Conservation (phyloP, 495 filamentous ascomycete species). For the Aspergillus wentii region DNA sequence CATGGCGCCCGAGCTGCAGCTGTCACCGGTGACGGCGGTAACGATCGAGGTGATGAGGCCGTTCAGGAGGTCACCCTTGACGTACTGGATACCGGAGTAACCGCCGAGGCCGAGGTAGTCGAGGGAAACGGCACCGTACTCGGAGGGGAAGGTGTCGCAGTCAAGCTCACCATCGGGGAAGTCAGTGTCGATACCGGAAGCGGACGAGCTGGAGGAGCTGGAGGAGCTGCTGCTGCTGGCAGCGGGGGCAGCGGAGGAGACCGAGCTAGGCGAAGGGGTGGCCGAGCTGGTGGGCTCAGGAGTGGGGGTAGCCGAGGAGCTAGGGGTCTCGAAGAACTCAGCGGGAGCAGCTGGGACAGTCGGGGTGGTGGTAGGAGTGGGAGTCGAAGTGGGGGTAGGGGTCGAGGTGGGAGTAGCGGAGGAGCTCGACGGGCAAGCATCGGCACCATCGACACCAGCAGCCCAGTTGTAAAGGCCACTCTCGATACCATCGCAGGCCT, state of each 20-base stretch:
- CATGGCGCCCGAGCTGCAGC: conserved; percentile 58
- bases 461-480: conserved; percentile 45
- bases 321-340: conserved; percentile 27
- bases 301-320: conserved; percentile 7
- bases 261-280: conserved; percentile 6
- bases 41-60: conserved; percentile 53
- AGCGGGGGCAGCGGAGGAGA: conserved; percentile 14
- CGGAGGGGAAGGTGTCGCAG: conserved; percentile 72
- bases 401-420: conserved; percentile 13
- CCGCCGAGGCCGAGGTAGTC: conserved; percentile 64
- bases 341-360: conserved; percentile 19
- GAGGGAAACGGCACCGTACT: conserved; percentile 74
- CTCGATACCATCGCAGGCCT: conserved; percentile 60
- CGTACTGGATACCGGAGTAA: conserved; percentile 77
- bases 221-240: conserved; percentile 15
- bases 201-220: conserved; percentile 19
- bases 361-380: conserved; percentile 13
- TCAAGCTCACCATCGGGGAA: conserved; percentile 75
- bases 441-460: conserved; percentile 20
- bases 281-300: conserved; percentile 17
- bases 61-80: conserved; percentile 25
- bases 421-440: conserved; percentile 26
- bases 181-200: conserved; percentile 54
- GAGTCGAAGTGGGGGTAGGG: conserved; percentile 11
- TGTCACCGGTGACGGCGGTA: conserved; percentile 50